Evolutionary conservation across 305 asterid species (phyloP).

Genomic region (Fraxinus latifolia): DNA sequence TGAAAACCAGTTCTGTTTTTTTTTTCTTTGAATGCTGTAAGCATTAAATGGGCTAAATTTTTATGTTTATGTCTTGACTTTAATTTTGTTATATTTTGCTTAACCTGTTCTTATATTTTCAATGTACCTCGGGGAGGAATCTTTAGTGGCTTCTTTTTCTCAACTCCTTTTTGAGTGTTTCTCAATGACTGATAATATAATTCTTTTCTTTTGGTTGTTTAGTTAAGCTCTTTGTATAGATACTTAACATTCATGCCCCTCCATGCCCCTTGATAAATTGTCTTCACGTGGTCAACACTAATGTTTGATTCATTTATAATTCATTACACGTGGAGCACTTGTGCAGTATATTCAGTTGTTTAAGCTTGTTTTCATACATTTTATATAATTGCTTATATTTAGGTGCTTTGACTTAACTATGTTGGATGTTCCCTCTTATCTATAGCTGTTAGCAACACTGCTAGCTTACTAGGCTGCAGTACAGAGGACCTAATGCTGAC

Average conservation of each 20-base stretch:
- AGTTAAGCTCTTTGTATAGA: neutral
- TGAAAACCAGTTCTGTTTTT: neutral
- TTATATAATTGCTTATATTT: conserved; percentile 12
- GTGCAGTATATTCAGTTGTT: neutral
- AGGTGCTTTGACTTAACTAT: conserved; percentile 26
- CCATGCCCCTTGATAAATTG: neutral
- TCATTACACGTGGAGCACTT: neutral
- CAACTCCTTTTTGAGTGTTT: neutral
- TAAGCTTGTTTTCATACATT: conserved; percentile 1
- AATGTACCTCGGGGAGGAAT: neutral
- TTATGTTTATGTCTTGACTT: neutral
- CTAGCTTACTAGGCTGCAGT: conserved; percentile 72
- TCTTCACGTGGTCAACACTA: neutral
- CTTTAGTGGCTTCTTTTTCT: neutral
- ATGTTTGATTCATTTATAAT: neutral
- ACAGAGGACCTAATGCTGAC: conserved; percentile 57
- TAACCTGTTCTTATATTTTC: neutral
- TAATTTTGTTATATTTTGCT: neutral
- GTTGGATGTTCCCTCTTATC: conserved; percentile 23
- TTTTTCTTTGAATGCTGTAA: neutral
- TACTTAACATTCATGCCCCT: neutral
- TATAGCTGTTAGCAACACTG: conserved; percentile 75
- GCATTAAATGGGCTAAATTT: neutral
- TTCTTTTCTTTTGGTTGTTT: neutral
- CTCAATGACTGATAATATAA: neutral